These are phyloP conservation scores for Monosporozyma unispora DNA, from an alignment of 805 yeast genomes.

Conservation along the genomic window DNA sequence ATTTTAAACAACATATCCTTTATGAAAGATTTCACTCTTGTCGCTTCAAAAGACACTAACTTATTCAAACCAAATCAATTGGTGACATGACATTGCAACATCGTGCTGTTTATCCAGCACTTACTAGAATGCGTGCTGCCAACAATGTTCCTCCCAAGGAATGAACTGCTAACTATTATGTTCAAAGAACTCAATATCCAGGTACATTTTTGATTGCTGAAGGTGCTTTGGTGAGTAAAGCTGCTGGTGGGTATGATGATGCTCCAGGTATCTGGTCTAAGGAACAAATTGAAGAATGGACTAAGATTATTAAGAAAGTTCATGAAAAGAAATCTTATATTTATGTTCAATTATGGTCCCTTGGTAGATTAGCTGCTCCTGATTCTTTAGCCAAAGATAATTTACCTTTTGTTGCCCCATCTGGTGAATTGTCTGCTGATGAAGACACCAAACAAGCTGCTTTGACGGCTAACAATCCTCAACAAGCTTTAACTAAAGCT, in stretches of 20 bases:
- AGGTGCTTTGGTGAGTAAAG: conserved; percentile 39
- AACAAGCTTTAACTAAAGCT: conserved; percentile 24
- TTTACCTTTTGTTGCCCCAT: conserved; percentile 32
- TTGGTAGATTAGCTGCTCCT: conserved; percentile 37
- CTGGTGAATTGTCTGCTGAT: conserved; percentile 12
- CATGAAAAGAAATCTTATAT: conserved; percentile 41
- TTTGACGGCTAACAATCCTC: conserved; percentile 23
- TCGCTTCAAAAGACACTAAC: conserved; percentile 29
- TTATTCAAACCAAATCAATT: conserved; percentile 39
- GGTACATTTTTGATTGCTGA: too few relatives aligned
- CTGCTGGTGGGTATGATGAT: conserved; percentile 34
- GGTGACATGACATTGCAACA: conserved; percentile 32
- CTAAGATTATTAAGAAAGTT: conserved; percentile 37
- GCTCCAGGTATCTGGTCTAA: conserved; percentile 44
- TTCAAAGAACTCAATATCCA: conserved; percentile 40
- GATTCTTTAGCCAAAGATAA: conserved; percentile 30
- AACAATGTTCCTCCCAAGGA: conserved; percentile 36
- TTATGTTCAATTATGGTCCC: conserved; percentile 44
- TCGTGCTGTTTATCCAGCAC: conserved; percentile 36
- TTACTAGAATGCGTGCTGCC: conserved; percentile 37
- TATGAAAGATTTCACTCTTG: conserved; percentile 20
- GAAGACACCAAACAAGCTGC: conserved; percentile 32
- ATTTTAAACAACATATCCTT: conserved; percentile 10
- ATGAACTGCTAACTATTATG: conserved; percentile 41
- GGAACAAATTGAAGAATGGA: conserved; percentile 42